phyloP scores from a whole-genome alignment of 1,139 yeast genomes.

The Yamadazyma oceani region DNA sequence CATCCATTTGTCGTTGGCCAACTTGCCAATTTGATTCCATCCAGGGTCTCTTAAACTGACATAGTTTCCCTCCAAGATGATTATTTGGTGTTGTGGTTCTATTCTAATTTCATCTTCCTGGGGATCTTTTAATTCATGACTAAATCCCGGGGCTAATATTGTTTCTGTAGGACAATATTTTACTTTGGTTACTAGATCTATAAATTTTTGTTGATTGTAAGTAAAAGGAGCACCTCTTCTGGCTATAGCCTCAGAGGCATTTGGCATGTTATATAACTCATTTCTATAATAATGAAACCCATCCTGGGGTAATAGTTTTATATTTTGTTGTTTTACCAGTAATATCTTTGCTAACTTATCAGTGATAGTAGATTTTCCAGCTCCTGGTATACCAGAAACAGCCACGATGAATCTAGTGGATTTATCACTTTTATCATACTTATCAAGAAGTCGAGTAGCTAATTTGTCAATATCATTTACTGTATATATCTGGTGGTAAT shows the following conservation, averaged over 20 bases:
- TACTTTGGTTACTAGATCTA: slow-evolving; percentile 24
- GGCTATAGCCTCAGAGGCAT: slow-evolving; percentile 56
- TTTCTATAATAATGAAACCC: slow-evolving; percentile 76
- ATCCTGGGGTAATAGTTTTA: slow-evolving; percentile 55
- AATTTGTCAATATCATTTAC: slow-evolving; percentile 3
- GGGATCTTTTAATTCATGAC: slow-evolving; percentile 72
- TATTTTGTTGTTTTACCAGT: neutral
- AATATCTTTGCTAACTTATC: slow-evolving; percentile 16
- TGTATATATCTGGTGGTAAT: slow-evolving; percentile 2
- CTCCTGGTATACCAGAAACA: slow-evolving; percentile 75
- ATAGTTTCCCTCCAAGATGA: slow-evolving; percentile 69
- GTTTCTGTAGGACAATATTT: slow-evolving; percentile 23
- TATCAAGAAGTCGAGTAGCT: slow-evolving; percentile 2
- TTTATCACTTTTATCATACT: neutral
- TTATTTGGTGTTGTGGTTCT: slow-evolving; percentile 41
- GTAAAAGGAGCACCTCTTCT: slow-evolving; percentile 87
- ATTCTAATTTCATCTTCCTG: slow-evolving; percentile 49
- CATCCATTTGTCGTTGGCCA: slow-evolving; percentile 47
- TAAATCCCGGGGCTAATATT: slow-evolving; percentile 67
- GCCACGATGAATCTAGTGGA: slow-evolving; percentile 47
- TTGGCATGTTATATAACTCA: slow-evolving; percentile 49
- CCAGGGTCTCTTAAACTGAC: slow-evolving; percentile 47
- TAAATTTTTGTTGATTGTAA: slow-evolving; percentile 57
- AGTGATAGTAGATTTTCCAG: slow-evolving; percentile 75
- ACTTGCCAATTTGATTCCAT: slow-evolving; percentile 47